phyloP scores from a whole-genome alignment of 139 green algal species.

The Coelastrella sp. region DNA sequence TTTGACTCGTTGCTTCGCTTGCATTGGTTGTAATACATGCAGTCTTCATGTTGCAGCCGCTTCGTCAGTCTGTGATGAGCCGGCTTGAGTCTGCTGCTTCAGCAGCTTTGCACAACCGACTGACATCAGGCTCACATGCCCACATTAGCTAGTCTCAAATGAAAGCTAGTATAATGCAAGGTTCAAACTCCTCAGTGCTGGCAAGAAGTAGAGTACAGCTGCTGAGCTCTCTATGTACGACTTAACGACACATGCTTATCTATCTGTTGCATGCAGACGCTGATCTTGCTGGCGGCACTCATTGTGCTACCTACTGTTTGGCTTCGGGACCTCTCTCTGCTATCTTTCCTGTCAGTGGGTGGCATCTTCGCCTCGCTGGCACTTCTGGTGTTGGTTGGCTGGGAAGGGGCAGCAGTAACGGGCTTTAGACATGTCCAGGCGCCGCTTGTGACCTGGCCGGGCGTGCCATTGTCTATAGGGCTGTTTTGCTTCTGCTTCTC shows the following conservation, averaged over 20 bases:
- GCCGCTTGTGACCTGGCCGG: conserved; percentile 27
- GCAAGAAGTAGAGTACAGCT: too few species aligned
- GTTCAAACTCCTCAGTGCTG: too few species aligned
- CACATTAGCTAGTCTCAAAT: too few species aligned
- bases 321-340: conserved; percentile 58
- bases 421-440: background rate
- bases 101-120: too few species aligned
- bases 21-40: too few species aligned
- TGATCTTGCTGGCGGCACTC: conserved; percentile 39
- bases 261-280: conserved; percentile 12
- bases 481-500: conserved; percentile 61
- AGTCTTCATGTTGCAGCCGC: too few species aligned
- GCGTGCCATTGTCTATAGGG: conserved; percentile 54
- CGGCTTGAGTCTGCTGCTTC: too few species aligned
- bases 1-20: too few species aligned
- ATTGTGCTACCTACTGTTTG: conserved; percentile 61
- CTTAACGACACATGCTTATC: background rate
- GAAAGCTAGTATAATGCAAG: too few species aligned
- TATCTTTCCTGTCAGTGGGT: conserved; percentile 55
- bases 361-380: conserved; percentile 52
- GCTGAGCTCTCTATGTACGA: background rate
- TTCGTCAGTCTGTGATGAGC: too few species aligned
- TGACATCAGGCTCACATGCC: too few species aligned
- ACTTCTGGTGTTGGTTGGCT: conserved; percentile 34
- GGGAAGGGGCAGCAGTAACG: background rate